phyloP scores from a whole-genome alignment of 345 rosid species.

The Cardamine occulta region DNA sequence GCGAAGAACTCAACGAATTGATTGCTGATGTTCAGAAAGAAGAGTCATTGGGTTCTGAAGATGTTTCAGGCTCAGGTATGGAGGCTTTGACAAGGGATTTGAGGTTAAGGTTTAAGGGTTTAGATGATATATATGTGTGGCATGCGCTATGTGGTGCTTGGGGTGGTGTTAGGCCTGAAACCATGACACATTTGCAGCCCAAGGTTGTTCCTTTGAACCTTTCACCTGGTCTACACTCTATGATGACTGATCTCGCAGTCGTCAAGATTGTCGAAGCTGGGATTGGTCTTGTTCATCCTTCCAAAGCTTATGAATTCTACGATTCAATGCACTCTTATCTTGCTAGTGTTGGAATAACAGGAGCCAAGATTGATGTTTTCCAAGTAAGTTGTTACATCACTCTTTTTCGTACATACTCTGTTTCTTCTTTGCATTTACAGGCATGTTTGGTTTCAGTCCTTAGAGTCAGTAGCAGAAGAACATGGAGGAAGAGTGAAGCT shows the following conservation, averaged over 20 bases:
- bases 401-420: not conserved
- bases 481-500: constrained; percentile 87
- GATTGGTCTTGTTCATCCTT: constrained; percentile 76
- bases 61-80: constrained; percentile 49
- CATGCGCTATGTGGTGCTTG: constrained; percentile 91
- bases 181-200: constrained; percentile 52
- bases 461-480: constrained; percentile 74
- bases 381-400: constrained; percentile 56
- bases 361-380: constrained; percentile 83
- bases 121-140: constrained; percentile 77
- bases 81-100: constrained; percentile 68
- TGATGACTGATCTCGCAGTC: constrained; percentile 84
- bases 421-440: not conserved
- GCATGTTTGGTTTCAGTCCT: constrained; percentile 48
- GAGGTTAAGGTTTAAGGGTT: constrained; percentile 60
- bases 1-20: constrained; percentile 56
- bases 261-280: constrained; percentile 72
- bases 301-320: constrained; percentile 65
- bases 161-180: constrained; percentile 81
- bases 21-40: constrained; percentile 44
- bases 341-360: constrained; percentile 67
- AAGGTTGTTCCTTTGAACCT: constrained; percentile 50
- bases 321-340: constrained; percentile 88
- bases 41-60: constrained; percentile 28
- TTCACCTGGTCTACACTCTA: constrained; percentile 64